phyloP scores from a whole-genome alignment of 345 rosid genomes.

The Hirschfeldia incana region DNA sequence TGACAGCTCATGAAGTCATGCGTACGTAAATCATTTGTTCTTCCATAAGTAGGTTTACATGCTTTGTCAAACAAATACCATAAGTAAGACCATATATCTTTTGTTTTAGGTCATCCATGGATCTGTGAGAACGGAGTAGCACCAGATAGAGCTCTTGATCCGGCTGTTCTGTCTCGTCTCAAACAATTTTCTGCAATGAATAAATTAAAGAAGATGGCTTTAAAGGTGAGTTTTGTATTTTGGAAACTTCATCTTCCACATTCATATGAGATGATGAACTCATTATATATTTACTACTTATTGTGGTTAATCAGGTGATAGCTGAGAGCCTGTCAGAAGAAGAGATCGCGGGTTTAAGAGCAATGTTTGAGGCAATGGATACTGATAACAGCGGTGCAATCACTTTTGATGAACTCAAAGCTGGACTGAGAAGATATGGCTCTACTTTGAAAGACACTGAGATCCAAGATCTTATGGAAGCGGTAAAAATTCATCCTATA shows the following conservation, averaged over 20 bases:
- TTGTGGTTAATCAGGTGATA: conserved; percentile 63
- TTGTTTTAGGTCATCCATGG: conserved; percentile 90
- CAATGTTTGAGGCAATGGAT: conserved; percentile 94
- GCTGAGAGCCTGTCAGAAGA: conserved; percentile 99
- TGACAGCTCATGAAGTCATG: conserved; percentile 96
- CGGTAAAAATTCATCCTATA: conserved; percentile 57
- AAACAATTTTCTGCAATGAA: conserved; percentile 99
- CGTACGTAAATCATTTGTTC: conserved; percentile 53
- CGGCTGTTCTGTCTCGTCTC: conserved; percentile 96
- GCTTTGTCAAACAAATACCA: neutral
- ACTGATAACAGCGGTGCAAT: conserved; percentile 97
- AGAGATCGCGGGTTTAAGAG: conserved; percentile 95
- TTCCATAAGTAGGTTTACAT: neutral
- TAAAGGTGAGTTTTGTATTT: conserved; percentile 51
- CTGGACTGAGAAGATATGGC: conserved; percentile 92
- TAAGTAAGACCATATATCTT: conserved; percentile 31
- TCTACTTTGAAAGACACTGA: conserved; percentile 92
- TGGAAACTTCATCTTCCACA: neutral
- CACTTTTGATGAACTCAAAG: conserved; percentile 97
- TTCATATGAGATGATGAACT: neutral
- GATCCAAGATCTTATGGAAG: conserved; percentile 97
- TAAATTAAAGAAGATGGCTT: conserved; percentile 97
- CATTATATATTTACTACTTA: conserved; percentile 14
- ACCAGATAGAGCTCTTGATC: conserved; percentile 90
- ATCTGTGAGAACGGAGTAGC: conserved; percentile 97